phyloP scores from a whole-genome alignment of 768 basidiomycete species.

The Cyathus striatus region DNA sequence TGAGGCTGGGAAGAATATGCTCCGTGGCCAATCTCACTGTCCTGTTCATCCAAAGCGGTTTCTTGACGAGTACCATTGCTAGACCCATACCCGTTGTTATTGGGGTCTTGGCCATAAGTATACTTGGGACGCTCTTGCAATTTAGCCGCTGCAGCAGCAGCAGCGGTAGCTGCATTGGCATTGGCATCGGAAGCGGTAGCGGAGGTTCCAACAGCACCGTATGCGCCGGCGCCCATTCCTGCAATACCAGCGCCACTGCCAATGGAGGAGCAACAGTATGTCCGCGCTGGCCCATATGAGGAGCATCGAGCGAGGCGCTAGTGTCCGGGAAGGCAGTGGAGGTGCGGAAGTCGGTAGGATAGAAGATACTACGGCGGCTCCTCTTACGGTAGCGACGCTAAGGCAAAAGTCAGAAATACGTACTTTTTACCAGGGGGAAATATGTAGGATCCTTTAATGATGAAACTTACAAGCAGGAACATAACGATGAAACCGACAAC shows the following conservation, averaged over 20 bases:
- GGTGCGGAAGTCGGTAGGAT: conserved; percentile 22
- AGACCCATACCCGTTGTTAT: too few species aligned
- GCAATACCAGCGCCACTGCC: conserved; percentile 28
- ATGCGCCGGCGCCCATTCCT: conserved; percentile 36
- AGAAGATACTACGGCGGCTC: conserved; percentile 27
- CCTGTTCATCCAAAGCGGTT: conserved; percentile 18
- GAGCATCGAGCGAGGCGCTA: conserved; percentile 16
- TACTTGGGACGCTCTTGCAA: conserved; percentile 34
- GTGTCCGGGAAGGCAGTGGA: conserved; percentile 19
- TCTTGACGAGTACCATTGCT: conserved; percentile 4
- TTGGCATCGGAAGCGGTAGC: conserved; percentile 19
- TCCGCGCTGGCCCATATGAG: conserved; percentile 21
- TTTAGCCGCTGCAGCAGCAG: conserved; percentile 21
- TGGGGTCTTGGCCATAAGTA: conserved; percentile 29
- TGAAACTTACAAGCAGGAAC: conserved; percentile 32
- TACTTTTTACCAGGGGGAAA: not conserved
- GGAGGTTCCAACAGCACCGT: conserved; percentile 28
- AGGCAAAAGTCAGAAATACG: not conserved
- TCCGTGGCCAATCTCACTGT: conserved; percentile 20
- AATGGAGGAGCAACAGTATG: conserved; percentile 22
- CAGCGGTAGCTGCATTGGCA: conserved; percentile 6
- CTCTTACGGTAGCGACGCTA: conserved; percentile 34
- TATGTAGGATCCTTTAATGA: not conserved
- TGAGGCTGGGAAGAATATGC: conserved; percentile 39
- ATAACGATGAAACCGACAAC: conserved; percentile 29